Conservation (phyloP, 345 rosid species). For the Aquilaria sinensis region DNA sequence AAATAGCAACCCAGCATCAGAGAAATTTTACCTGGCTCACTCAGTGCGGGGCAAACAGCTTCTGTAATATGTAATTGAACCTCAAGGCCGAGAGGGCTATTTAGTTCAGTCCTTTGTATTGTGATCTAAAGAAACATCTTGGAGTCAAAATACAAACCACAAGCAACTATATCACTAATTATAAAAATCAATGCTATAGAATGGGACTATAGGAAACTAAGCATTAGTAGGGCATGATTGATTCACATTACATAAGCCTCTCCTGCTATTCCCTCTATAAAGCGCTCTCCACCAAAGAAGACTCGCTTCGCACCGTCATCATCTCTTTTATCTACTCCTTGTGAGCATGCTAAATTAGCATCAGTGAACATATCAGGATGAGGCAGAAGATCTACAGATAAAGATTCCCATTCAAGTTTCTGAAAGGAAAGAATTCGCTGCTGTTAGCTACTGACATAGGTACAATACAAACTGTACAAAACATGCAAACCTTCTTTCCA, state of each 20-base stretch:
- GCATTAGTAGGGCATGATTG: constrained; percentile 15
- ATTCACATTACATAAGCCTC: constrained; percentile 74
- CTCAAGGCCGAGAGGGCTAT: constrained; percentile 95
- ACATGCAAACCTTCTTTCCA: background rate
- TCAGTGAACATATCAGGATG: constrained; percentile 99
- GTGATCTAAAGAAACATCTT: constrained; percentile 60
- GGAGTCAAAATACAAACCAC: constrained; percentile 14
- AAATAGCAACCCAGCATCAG: background rate
- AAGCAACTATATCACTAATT: constrained; percentile 9
- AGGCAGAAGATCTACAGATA: constrained; percentile 96
- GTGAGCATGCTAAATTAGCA: constrained; percentile 66
- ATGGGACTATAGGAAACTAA: constrained; percentile 15
- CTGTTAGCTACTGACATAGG: constrained; percentile 17
- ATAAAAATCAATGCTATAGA: background rate
- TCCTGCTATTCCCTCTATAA: constrained; percentile 95
- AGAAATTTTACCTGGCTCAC: constrained; percentile 77
- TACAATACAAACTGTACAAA: background rate
- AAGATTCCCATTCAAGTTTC: constrained; percentile 98
- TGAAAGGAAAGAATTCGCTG: constrained; percentile 31
- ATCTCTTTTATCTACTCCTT: constrained; percentile 62
- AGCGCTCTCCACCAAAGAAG: constrained; percentile 99
- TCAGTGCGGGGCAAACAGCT: constrained; percentile 96
- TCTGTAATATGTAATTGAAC: constrained; percentile 92
- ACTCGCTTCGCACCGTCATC: constrained; percentile 98
- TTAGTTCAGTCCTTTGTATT: constrained; percentile 87